A percentile compares a stretch with the other conserved stretches of the same genome.
phyloP scores from a whole-genome alignment of 345 rosid species.

The Gossypium rotundifolium region DNA sequence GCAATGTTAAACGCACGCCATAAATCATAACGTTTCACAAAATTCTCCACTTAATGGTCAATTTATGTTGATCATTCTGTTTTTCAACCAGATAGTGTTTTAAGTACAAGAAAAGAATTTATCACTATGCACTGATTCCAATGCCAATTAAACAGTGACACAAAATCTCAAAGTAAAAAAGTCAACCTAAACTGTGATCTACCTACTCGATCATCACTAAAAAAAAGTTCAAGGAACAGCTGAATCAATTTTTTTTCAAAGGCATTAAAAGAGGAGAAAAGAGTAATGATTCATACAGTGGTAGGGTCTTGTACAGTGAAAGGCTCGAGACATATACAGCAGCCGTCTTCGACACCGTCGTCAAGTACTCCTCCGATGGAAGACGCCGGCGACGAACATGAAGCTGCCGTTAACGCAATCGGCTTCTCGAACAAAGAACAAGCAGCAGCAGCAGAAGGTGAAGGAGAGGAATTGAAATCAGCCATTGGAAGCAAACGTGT shows the following conservation, averaged over 20 bases:
- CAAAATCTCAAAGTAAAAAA: neutral
- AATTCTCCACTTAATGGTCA: neutral
- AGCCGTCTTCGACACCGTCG: conserved; percentile 56
- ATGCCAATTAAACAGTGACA: conserved; percentile 11
- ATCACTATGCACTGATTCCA: neutral
- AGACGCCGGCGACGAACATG: conserved; percentile 20
- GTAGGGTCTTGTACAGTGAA: conserved; percentile 61
- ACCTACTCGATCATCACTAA: neutral
- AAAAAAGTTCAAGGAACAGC: neutral
- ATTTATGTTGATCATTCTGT: neutral
- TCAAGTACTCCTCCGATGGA: conserved; percentile 15
- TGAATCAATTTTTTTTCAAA: neutral
- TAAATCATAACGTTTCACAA: neutral
- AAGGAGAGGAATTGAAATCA: conserved; percentile 18
- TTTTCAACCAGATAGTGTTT: neutral
- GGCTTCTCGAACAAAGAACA: conserved; percentile 27
- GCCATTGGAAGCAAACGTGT: conserved; percentile 35
- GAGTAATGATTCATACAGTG: conserved; percentile 37
- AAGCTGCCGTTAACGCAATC: conserved; percentile 21
- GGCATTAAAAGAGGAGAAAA: neutral
- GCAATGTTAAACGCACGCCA: neutral
- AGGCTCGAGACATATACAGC: conserved; percentile 89
- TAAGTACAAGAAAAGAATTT: neutral
- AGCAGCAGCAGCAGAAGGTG: neutral
- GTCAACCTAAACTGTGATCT: neutral